Base-by-base conservation (phyloP, 495 filamentous ascomycete genomes). In the Bryoglossum gracile region DNA sequence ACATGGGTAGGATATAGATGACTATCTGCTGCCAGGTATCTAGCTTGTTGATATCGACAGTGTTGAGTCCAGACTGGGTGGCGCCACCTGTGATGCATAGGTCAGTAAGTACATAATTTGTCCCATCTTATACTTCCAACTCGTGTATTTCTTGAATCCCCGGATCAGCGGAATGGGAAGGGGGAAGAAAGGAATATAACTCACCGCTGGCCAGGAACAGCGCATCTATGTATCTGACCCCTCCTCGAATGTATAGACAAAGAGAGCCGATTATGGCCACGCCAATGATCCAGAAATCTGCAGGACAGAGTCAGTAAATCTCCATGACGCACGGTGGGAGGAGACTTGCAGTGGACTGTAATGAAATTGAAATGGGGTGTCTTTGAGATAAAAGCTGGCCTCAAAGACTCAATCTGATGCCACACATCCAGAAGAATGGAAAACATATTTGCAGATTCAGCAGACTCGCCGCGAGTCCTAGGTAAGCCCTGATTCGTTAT, bases 11-110 rank as follows among this genome's bases (percentile, higher is more conserved):
- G 25, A 86, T 57, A 46, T 83, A 89, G n/a, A 91, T 59, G 24
- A 84, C 65, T 8, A 87, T 54, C 61, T 84, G 92, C 59, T 94
- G 89, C 53, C 87, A 94, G 4, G 84, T 80, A 46, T 73, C 72
- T 2, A 95, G 63, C 4, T 66, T 42, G 60, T 94, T 95, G 26
- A 90, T 43, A 58, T 96, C 79, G 36, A 95, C 66, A 55, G 89
- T 83, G 65, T 98, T 98, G 49, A 99, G 68, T 0, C 92, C 92
- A 40, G 87, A 91, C 63, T 99, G 92, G 1, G 90, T 96, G 46
- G 85, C 79, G 28, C 83, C 74, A 11, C 94, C 89, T 50, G 73
- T n/a, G n/a, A n/a, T n/a, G n/a, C n/a, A n/a, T n/a, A n/a, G n/a
- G n/a, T n/a, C n/a, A n/a, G n/a, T n/a, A n/a, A n/a, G n/a, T n/a